These are phyloP conservation scores for Carex cristatella DNA, from an alignment of 176 grass and related monocot genomes.

Conservation along the genomic window DNA sequence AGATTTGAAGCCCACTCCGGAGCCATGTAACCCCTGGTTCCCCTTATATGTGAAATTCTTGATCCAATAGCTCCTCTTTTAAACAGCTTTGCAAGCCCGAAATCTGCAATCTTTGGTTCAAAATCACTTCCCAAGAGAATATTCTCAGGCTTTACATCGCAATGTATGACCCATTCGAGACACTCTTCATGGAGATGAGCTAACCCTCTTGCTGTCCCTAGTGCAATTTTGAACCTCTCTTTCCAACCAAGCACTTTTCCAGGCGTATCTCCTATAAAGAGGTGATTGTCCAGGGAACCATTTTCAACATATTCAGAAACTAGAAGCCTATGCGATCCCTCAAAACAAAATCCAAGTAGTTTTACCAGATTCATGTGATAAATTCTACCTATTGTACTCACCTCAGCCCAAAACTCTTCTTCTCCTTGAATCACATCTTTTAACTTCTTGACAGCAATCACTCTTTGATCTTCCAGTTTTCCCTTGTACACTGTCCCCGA, in stretches of 20 bases:
- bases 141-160: constrained; percentile 35
- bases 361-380: constrained; percentile 34
- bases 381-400: constrained; percentile 26
- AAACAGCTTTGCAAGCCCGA: constrained; percentile 17
- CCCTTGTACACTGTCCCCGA: constrained; percentile 24
- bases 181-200: constrained; percentile 33
- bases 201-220: constrained; percentile 18
- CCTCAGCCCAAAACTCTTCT: constrained; percentile 26
- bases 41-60: constrained; percentile 13
- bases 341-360: constrained; percentile 28
- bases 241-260: constrained; percentile 15
- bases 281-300: constrained; percentile 29
- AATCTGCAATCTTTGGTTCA: constrained; percentile 35
- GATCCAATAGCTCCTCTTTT: constrained; percentile 19
- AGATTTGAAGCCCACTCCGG: constrained; percentile 30
- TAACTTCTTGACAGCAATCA: constrained; percentile 20
- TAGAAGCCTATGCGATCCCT: constrained; percentile 15
- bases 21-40: constrained; percentile 31
- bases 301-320: constrained; percentile 30
- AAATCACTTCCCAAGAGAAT: constrained; percentile 30
- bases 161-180: constrained; percentile 32
- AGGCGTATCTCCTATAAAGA: not conserved
- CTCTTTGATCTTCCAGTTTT: constrained; percentile 19
- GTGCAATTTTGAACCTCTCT: constrained; percentile 30
- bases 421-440: constrained; percentile 23